These are phyloP conservation scores for Musa schizocarpa DNA, from an alignment of 176 grass and related monocot genomes.

Conservation along the genomic window DNA sequence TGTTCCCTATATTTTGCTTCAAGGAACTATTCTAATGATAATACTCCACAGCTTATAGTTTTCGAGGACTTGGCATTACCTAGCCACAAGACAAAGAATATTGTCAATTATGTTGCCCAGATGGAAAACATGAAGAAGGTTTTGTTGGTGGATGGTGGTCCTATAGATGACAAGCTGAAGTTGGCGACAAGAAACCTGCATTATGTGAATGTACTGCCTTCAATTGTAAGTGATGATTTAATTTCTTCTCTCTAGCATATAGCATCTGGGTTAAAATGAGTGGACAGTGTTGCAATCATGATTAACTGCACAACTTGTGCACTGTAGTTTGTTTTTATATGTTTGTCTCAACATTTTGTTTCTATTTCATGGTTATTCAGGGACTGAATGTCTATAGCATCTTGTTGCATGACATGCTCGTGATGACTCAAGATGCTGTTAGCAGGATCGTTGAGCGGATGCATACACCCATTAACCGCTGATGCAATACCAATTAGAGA, in stretches of 20 bases:
- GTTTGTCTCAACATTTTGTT: neutral
- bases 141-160: conserved; percentile 70
- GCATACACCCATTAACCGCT: conserved; percentile 63
- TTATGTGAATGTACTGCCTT: conserved; percentile 73
- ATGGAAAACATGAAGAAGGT: conserved; percentile 68
- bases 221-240: conserved; percentile 82
- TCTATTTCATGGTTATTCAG: conserved; percentile 33
- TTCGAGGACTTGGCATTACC: conserved; percentile 62
- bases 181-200: conserved; percentile 77
- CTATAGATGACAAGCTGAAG: conserved; percentile 65
- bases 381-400: conserved; percentile 87
- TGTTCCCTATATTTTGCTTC: too few species aligned
- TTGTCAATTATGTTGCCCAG: conserved; percentile 52
- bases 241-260: conserved; percentile 14
- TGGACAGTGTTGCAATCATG: neutral
- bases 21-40: neutral
- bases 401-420: conserved; percentile 75
- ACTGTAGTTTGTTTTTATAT: neutral
- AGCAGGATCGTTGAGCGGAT: conserved; percentile 68
- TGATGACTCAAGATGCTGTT: conserved; percentile 59
- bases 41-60: conserved; percentile 43
- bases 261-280: neutral
- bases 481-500: neutral
- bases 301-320: conserved; percentile 38
- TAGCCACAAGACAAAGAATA: conserved; percentile 86